Conservation (phyloP, 192 early-diverging fungal genomes). For the Coemansia sp. region DNA sequence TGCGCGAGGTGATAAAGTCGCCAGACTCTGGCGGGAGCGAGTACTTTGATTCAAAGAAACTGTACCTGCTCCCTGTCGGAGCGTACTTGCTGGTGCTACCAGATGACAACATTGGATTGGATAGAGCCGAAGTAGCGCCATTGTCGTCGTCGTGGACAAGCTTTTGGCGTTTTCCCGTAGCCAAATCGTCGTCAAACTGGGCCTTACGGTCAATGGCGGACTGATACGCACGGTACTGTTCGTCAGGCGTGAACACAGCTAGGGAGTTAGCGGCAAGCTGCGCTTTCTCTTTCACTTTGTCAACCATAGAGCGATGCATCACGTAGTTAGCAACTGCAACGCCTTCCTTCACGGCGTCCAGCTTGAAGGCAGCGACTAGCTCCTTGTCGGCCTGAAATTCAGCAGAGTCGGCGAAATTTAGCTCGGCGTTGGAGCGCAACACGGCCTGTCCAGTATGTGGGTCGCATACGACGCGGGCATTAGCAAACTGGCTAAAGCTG, state of each 20-base stretch:
- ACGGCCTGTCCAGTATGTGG: slow-evolving; percentile 15
- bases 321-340: slow-evolving; percentile 9
- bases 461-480: slow-evolving; percentile 17
- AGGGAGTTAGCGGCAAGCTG: background rate
- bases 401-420: background rate
- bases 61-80: background rate
- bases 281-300: background rate
- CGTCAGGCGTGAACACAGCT: slow-evolving; percentile 19
- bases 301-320: background rate
- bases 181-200: background rate
- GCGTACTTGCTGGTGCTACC: background rate
- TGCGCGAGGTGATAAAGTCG: slow-evolving; percentile 40
- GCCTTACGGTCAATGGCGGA: slow-evolving; percentile 16
- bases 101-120: background rate
- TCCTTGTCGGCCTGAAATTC: background rate
- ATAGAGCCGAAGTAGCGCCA: background rate
- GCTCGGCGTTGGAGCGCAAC: background rate
- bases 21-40: slow-evolving; percentile 39
- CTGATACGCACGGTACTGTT: slow-evolving; percentile 30
- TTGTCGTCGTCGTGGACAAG: background rate
- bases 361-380: background rate
- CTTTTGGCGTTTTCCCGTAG: slow-evolving; percentile 18
- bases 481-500: slow-evolving; percentile 18
- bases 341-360: slow-evolving; percentile 49
- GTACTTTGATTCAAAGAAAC: slow-evolving; percentile 7